These are phyloP conservation scores for Perilla frutescens DNA, from an alignment of 257 asterid genomes.

Conservation along the genomic window DNA sequence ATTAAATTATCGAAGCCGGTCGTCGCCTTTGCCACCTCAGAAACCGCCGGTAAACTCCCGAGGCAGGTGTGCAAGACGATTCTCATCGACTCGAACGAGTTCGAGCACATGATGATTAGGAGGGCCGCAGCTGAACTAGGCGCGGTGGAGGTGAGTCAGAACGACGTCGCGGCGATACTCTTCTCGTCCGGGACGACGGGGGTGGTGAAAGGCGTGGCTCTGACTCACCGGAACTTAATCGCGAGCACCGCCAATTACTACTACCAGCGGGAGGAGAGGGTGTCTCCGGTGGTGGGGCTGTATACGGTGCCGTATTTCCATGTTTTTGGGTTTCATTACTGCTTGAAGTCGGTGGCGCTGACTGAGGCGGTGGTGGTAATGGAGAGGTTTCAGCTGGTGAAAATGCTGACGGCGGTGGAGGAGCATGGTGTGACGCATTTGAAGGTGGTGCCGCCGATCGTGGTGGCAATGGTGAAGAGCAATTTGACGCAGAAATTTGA, in stretches of 20 bases:
- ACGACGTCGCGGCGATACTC: constrained; percentile 61
- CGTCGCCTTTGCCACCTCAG: constrained; percentile 54
- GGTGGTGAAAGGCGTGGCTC: constrained; percentile 55
- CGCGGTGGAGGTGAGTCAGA: constrained; percentile 44
- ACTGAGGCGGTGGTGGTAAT: constrained; percentile 59
- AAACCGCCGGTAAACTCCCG: constrained; percentile 41
- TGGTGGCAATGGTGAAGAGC: constrained; percentile 59
- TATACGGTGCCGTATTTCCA: constrained; percentile 59
- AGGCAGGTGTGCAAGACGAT: constrained; percentile 31
- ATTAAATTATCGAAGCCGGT: constrained; percentile 43
- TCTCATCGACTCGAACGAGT: constrained; percentile 52
- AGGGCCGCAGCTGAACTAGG: background rate
- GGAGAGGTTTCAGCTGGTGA: constrained; percentile 54
- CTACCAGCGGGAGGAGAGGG: constrained; percentile 30
- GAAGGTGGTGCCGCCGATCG: constrained; percentile 61
- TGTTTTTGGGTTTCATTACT: constrained; percentile 48
- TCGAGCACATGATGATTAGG: constrained; percentile 44
- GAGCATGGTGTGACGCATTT: constrained; percentile 49
- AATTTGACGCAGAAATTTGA: constrained; percentile 38
- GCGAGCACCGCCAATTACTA: constrained; percentile 36
- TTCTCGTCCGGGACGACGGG: constrained; percentile 81
- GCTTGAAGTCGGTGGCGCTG: constrained; percentile 52
- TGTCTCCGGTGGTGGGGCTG: constrained; percentile 40
- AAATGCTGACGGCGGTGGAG: constrained; percentile 56
- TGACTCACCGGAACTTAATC: constrained; percentile 61